Base-by-base conservation (phyloP, 345 rosid genomes). In the Reutealis trisperma region DNA sequence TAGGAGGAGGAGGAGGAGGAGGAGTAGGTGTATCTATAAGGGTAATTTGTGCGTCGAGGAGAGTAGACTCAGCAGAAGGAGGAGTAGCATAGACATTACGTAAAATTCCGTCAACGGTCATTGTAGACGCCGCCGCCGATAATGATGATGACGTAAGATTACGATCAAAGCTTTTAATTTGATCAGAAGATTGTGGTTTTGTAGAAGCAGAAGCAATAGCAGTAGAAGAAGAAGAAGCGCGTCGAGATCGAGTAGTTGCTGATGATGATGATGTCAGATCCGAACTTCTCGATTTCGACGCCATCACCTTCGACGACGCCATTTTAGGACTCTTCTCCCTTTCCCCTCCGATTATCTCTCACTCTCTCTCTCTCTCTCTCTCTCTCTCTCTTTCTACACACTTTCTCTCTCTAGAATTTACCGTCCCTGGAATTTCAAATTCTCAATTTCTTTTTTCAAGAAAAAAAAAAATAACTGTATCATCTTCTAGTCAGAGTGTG, bases 221-320 rank as follows among this genome's bases (percentile, higher is more conserved):
- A 70, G 86, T 58, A 47, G 91, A 82, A 24, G 88, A 83, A 42
- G 89, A 59, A 59, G 88, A 77, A 63, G 86, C 70, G 57, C 88
- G 92, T 59, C 86, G 87, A 47, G 92, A 75, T 75, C 79, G 83
- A 52, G 83, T 12, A 21, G 82, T 16, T n/a, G 76, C 22, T 19
- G 70, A 51, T 9, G 83, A 52, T 15, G 77, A 30, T 15, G 77
- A 44, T 2, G 71, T 78, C 1, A 84, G 88, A 87, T 89, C 94
- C 92, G 89, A 85, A 41, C 81, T 89, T 82, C 86, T 82, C 67
- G 94, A 80, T 60, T 70, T 88, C 8, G 96, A 84, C 75, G 91
- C 79, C 87, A 92, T 89, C 65, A 84, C 79, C 84, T 88, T 87
- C 49, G 88, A 88, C 71, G 98, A 85, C 87, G 92, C 88, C 93